These are phyloP conservation scores for Fonsecaea monophora DNA, from an alignment of 2,329 filamentous ascomycete genomes.

Conservation along the genomic window DNA sequence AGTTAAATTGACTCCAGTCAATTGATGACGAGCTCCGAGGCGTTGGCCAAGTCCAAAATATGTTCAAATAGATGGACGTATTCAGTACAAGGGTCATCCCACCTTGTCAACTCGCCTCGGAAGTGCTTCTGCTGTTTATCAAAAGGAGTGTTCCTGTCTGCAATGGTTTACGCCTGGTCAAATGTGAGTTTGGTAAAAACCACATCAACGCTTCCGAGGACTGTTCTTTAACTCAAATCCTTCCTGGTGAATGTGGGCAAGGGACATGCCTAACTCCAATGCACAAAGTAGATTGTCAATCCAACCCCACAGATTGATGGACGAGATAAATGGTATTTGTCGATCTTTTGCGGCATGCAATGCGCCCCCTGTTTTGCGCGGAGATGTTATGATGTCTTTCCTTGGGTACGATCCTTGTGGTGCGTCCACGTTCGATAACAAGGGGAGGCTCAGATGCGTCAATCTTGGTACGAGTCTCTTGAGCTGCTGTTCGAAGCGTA, in stretches of 20 bases:
- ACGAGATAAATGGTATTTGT: slow-evolving; percentile 2
- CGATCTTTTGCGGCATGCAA: background rate
- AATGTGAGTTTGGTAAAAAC: background rate
- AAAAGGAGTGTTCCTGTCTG: background rate
- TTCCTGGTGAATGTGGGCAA: background rate
- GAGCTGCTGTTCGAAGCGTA: background rate
- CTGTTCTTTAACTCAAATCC: background rate
- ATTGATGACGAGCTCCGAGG: slow-evolving; percentile 29
- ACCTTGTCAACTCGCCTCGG: slow-evolving; percentile 16
- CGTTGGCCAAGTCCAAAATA: background rate
- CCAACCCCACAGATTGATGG: background rate
- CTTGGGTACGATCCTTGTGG: background rate
- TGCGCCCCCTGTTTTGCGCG: background rate
- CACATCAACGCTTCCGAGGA: background rate
- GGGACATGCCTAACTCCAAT: background rate
- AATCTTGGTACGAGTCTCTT: background rate
- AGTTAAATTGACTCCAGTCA: slow-evolving; percentile 14
- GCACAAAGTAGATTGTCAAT: slow-evolving; percentile 2
- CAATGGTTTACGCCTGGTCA: background rate
- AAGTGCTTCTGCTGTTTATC: slow-evolving; percentile 7
- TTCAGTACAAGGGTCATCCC: background rate
- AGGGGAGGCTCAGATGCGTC: background rate
- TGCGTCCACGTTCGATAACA: slow-evolving; percentile 5
- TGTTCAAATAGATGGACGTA: slow-evolving; percentile 27
- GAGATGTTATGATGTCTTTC: background rate